Conservation (phyloP, 495 filamentous ascomycete genomes). For the Aspergillus baeticus region DNA sequence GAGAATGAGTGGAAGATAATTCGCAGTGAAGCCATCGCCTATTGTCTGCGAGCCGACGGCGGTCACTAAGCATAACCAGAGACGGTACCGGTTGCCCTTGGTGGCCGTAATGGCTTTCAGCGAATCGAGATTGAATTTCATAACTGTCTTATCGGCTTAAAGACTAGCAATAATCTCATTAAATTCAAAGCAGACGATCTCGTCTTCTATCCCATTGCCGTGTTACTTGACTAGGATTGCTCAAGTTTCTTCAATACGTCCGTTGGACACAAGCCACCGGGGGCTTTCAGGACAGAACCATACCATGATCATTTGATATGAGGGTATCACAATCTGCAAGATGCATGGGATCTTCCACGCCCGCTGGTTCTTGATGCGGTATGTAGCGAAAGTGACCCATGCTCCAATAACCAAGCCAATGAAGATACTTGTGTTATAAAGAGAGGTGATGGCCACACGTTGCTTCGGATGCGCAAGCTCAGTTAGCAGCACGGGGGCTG, state of each 20-base stretch:
- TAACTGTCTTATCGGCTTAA: too few relatives aligned
- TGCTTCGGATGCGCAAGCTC: background rate
- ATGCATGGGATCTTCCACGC: slow-evolving; percentile 50
- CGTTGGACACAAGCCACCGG: background rate
- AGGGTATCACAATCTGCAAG: slow-evolving; percentile 48
- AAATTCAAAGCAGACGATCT: background rate
- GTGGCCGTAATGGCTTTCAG: too few relatives aligned
- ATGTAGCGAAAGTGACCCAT: slow-evolving; percentile 58
- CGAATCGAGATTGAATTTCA: too few relatives aligned
- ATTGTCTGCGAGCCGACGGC: background rate
- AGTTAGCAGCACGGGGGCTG: background rate
- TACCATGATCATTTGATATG: slow-evolving; percentile 43
- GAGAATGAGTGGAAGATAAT: background rate
- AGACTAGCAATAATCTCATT: too few relatives aligned
- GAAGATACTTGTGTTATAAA: slow-evolving; percentile 30
- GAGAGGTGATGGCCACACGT: background rate
- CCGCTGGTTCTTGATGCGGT: slow-evolving; percentile 49
- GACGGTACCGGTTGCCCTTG: background rate
- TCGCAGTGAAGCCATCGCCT: background rate
- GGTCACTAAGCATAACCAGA: background rate
- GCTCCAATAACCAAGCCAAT: slow-evolving; percentile 53
- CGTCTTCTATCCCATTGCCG: background rate
- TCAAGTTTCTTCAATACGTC: background rate
- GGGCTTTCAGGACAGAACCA: slow-evolving; percentile 25
- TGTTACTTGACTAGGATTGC: background rate